Evolutionary conservation across 2,329 filamentous ascomycete species (phyloP).

Genomic region (Phyllosticta citrichinensis): DNA sequence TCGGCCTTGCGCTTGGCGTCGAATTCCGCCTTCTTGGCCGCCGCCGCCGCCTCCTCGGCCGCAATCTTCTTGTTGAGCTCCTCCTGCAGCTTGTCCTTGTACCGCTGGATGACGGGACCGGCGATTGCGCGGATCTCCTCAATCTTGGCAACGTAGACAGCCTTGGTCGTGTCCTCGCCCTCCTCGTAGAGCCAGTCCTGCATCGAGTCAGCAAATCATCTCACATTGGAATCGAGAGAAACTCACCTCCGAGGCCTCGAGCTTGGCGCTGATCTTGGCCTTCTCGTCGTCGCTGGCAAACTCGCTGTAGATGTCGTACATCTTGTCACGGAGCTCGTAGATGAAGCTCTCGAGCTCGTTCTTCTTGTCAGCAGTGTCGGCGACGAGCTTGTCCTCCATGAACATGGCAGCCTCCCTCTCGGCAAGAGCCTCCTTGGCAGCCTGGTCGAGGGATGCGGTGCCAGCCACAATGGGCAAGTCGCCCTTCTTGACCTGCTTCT

Average conservation of each 20-base stretch:
- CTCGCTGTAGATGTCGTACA: constrained; percentile 82
- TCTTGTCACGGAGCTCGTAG: constrained; percentile 92
- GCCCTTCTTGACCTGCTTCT: constrained; percentile 98
- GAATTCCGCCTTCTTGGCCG: constrained; percentile 50
- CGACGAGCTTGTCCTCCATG: constrained; percentile 97
- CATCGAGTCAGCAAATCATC: constrained; percentile 11
- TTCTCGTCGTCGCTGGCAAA: constrained; percentile 91
- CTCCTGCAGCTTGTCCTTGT: constrained; percentile 87
- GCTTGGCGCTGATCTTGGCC: constrained; percentile 70
- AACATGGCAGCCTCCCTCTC: constrained; percentile 89
- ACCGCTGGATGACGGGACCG: constrained; percentile 84
- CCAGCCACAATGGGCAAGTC: constrained; percentile 80
- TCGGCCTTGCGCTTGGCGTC: constrained; percentile 71
- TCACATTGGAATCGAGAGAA: neutral
- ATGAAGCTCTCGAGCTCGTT: constrained; percentile 98
- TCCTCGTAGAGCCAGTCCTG: constrained; percentile 99
- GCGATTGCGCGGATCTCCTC: constrained; percentile 89
- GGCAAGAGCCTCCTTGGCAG: constrained; percentile 53
- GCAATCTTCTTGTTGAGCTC: constrained; percentile 65
- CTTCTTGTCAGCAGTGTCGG: constrained; percentile 98
- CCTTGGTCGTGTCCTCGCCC: constrained; percentile 88
- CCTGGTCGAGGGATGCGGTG: constrained; percentile 66
- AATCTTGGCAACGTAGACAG: constrained; percentile 86
- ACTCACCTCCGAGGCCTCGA: constrained; percentile 77
- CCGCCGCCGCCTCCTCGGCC: constrained; percentile 54